A percentile compares a stretch with the other conserved stretches of the same genome.
Evolutionary conservation across 2,329 filamentous ascomycete genomes (phyloP).

Genomic region (Penicillium rolfsii): DNA sequence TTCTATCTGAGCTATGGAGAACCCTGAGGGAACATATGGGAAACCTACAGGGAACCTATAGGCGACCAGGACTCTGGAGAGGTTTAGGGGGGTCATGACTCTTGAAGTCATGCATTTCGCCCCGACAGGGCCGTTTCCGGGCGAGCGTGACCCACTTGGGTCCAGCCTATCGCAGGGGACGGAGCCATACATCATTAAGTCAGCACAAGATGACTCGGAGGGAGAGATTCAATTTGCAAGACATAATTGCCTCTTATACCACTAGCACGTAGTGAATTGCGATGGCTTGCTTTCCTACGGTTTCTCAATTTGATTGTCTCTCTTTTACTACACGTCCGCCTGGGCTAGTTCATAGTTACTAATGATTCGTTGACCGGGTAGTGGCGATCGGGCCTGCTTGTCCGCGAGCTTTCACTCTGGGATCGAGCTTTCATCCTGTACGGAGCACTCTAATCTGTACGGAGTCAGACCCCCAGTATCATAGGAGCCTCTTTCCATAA

Average conservation of each 20-base stretch:
- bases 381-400: not conserved
- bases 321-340: not conserved
- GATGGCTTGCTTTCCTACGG: too few relatives aligned
- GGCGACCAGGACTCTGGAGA: not conserved
- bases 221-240: not conserved
- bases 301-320: not conserved
- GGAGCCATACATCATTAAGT: not conserved
- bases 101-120: slow-evolving; percentile 7
- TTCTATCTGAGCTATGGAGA: not conserved
- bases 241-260: not conserved
- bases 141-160: slow-evolving; percentile 1
- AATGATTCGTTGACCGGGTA: not conserved
- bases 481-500: not conserved
- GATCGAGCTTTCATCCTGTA: not conserved
- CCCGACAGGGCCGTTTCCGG: slow-evolving; percentile 7
- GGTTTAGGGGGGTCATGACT: not conserved
- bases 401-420: not conserved
- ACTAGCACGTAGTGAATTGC: not conserved
- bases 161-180: not conserved
- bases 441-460: not conserved
- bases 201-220: not conserved
- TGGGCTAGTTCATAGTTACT: not conserved
- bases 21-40: not conserved
- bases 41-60: not conserved
- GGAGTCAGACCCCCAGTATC: not conserved